Evolutionary conservation across 345 rosid species (phyloP), one percentile per base, ranked within the genome.

Genomic region (Syzygium jambos): DNA sequence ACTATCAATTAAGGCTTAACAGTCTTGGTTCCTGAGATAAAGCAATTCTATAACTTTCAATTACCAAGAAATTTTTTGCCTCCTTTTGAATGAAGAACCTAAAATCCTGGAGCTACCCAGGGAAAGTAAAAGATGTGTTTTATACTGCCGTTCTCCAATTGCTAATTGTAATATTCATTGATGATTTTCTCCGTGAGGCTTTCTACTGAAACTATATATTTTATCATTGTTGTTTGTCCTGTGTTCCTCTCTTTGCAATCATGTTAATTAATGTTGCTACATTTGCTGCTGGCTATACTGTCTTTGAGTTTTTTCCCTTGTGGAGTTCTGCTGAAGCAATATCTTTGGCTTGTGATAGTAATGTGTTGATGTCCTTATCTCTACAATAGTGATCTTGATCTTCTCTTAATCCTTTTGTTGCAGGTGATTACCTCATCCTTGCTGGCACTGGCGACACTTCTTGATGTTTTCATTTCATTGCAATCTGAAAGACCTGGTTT

Each of bases 371-470:
- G 13, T 56, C 52, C 52, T 55, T 61, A 25, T 57, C 38, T 63
- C 65, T 34, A 25, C 46, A 86, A 43, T 51, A 56, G 52, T 78
- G 84, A 52, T 89, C 51, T 15, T 89, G 41, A 85, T 29, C 86
- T 85, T 52, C 87, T 22, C 88, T 88, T 91, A 41, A 86, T 51
- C 73, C 85, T 68, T 68, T 86, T 85, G 84, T 90, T 91, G 88
- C 93, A 96, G 99, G 98, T 95, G 91, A 91, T 94, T 82, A 93
- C 99, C 46, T 94, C 98, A 29, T 94, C 99, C 49, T 85, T 98
- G 91, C 93, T 95, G 92, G 98, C 97, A 52, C 92, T 98, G 93
- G 98, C 98, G 52, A 93, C 97, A 46, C 93, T 96, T 91, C 92
- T 98, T 89, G 99, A 96, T 93, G 93, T 95, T 88, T 91, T 95